A percentile compares a stretch with the other conserved stretches of the same genome.
Conservation (phyloP, 257 asterid species). For the Prunella vulgaris region DNA sequence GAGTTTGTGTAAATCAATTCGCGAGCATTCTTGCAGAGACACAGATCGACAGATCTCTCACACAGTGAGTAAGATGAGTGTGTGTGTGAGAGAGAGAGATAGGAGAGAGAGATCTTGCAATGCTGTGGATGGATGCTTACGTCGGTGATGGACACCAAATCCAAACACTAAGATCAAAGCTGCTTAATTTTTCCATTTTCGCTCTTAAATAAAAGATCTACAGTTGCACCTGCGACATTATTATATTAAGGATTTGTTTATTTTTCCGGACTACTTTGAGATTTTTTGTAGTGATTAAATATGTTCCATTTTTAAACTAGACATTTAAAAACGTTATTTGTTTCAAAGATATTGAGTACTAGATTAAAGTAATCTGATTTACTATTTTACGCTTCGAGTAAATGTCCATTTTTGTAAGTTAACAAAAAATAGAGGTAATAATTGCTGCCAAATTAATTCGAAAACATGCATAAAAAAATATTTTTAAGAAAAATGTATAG, state of each 20-base stretch:
- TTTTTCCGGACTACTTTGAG: neutral
- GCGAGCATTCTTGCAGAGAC: conserved; percentile 9
- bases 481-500: too few relatives aligned
- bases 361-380: too few relatives aligned
- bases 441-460: neutral
- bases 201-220: neutral
- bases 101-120: conserved; percentile 15
- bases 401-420: too few relatives aligned
- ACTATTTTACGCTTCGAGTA: too few relatives aligned
- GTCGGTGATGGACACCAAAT: conserved; percentile 14
- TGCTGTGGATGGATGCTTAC: neutral
- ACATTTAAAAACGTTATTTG: too few relatives aligned
- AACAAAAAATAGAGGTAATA: too few relatives aligned
- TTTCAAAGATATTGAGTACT: too few relatives aligned
- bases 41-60: conserved; percentile 38
- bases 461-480: neutral
- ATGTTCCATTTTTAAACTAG: neutral
- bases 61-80: conserved; percentile 10
- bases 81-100: conserved; percentile 16
- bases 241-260: too few relatives aligned
- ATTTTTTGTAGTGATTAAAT: neutral
- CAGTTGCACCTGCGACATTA: neutral
- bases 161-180: neutral
- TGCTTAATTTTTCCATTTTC: neutral
- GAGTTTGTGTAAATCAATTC: neutral